phyloP scores from a whole-genome alignment of 2,329 filamentous ascomycete species.

The Teratosphaeria viscida region DNA sequence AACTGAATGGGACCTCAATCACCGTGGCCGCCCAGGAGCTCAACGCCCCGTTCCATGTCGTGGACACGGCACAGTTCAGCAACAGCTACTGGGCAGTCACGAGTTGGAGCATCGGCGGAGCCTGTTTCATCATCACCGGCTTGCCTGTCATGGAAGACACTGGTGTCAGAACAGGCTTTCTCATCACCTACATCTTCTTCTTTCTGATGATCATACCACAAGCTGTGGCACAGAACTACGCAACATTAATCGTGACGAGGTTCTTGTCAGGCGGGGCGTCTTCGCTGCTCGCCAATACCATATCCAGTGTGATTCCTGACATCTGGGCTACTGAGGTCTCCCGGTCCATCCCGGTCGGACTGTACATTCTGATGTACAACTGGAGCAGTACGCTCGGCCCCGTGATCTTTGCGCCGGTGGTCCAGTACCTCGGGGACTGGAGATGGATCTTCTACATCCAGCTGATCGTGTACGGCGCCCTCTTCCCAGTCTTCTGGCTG shows the following conservation, averaged over 20 bases:
- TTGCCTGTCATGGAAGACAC: constrained; percentile 30
- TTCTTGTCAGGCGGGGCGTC: constrained; percentile 30
- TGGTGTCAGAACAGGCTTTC: constrained; percentile 22
- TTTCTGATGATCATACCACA: constrained; percentile 30
- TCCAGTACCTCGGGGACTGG: constrained; percentile 23
- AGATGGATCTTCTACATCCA: constrained; percentile 32
- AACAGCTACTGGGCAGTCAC: constrained; percentile 30
- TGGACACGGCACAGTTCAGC: constrained; percentile 25
- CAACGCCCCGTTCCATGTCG: constrained; percentile 23
- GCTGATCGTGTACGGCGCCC: constrained; percentile 34
- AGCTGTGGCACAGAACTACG: constrained; percentile 29
- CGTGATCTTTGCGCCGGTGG: constrained; percentile 26
- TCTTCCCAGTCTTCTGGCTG: constrained; percentile 31
- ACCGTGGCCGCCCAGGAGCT: constrained; percentile 26
- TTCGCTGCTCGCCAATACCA: constrained; percentile 26
- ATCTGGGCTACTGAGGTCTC: constrained; percentile 25
- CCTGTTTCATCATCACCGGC: constrained; percentile 25
- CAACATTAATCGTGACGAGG: constrained; percentile 27
- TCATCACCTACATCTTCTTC: constrained; percentile 25
- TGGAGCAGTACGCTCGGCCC: constrained; percentile 27
- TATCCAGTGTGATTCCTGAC: constrained; percentile 29
- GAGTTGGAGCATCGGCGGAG: constrained; percentile 28
- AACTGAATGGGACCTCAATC: constrained; percentile 29
- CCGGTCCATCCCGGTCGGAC: constrained; percentile 24
- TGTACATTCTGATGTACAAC: constrained; percentile 28